Evolutionary conservation across 2,329 filamentous ascomycete genomes (phyloP).

Genomic region (Alternaria viburni): DNA sequence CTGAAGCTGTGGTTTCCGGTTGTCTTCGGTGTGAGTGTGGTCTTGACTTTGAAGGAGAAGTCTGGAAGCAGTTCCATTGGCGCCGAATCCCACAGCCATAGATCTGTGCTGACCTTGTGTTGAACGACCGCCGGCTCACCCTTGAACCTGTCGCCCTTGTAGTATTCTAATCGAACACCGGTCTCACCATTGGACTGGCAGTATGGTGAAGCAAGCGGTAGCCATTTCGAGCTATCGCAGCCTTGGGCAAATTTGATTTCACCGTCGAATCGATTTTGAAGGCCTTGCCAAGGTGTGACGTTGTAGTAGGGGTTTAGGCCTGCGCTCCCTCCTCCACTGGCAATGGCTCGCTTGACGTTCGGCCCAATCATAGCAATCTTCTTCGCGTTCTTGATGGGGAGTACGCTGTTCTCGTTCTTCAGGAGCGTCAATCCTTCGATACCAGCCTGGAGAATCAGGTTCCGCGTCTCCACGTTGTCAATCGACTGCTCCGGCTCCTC

Average conservation of each 20-base stretch:
- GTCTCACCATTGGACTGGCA: conserved; percentile 64
- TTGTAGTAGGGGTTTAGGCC: conserved; percentile 73
- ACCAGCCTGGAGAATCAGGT: conserved; percentile 66
- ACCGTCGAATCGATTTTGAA: conserved; percentile 60
- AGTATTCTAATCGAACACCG: conserved; percentile 70
- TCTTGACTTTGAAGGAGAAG: conserved; percentile 69
- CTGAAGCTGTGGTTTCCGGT: conserved; percentile 70
- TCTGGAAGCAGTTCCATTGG: conserved; percentile 66
- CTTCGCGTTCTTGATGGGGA: conserved; percentile 64
- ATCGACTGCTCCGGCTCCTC: conserved; percentile 64
- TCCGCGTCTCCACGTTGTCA: conserved; percentile 61
- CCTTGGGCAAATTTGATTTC: conserved; percentile 67
- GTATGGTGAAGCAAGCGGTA: conserved; percentile 66
- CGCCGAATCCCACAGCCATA: conserved; percentile 74
- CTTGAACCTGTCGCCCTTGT: conserved; percentile 67
- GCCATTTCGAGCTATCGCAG: conserved; percentile 70
- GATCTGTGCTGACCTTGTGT: conserved; percentile 67
- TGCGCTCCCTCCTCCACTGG: conserved; percentile 71
- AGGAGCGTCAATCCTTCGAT: conserved; percentile 68
- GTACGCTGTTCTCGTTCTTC: conserved; percentile 66
- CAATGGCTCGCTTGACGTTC: conserved; percentile 71
- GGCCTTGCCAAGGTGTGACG: conserved; percentile 69
- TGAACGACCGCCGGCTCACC: conserved; percentile 64
- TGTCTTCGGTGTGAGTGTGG: conserved; percentile 63
- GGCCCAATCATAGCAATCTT: conserved; percentile 72